A percentile compares a stretch with the other conserved stretches of the same genome.
Evolutionary conservation across 768 basidiomycete genomes (phyloP).

Genomic region (Tylopilus subfusipes): DNA sequence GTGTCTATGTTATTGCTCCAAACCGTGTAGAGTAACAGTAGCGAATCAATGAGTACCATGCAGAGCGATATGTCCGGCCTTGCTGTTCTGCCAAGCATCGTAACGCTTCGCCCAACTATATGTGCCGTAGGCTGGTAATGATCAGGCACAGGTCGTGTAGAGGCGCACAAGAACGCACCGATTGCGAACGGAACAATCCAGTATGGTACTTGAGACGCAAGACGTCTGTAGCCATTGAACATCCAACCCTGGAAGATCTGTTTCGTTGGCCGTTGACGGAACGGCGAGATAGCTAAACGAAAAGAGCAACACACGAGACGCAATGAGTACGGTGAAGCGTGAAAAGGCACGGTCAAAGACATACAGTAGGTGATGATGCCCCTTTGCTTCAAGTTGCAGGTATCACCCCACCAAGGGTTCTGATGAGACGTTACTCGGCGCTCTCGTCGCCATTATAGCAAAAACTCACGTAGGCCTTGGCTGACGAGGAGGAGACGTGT

Average conservation of each 20-base stretch:
- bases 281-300: constrained; percentile 72
- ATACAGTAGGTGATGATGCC: constrained; percentile 80
- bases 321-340: not conserved
- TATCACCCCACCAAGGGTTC: constrained; percentile 92
- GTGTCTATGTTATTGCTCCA: constrained; percentile 17
- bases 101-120: constrained; percentile 78
- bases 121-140: constrained; percentile 59
- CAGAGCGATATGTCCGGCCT: constrained; percentile 71
- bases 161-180: constrained; percentile 49
- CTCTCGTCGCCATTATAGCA: not conserved
- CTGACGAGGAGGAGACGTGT: constrained; percentile 36
- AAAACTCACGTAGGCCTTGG: constrained; percentile 75
- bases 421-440: constrained; percentile 30
- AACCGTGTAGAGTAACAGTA: constrained; percentile 11
- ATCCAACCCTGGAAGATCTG: constrained; percentile 70
- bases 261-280: constrained; percentile 69
- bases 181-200: constrained; percentile 72
- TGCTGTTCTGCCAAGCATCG: constrained; percentile 69
- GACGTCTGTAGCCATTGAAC: constrained; percentile 82
- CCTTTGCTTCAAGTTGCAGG: constrained; percentile 62
- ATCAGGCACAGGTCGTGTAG: not conserved
- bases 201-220: constrained; percentile 72
- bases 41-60: constrained; percentile 24
- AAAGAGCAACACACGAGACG: not conserved
- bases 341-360: constrained; percentile 31